Evolutionary conservation across 2,329 filamentous ascomycete genomes (phyloP), one percentile per base, ranked within the genome.

Genomic region (Fusarium buharicum): DNA sequence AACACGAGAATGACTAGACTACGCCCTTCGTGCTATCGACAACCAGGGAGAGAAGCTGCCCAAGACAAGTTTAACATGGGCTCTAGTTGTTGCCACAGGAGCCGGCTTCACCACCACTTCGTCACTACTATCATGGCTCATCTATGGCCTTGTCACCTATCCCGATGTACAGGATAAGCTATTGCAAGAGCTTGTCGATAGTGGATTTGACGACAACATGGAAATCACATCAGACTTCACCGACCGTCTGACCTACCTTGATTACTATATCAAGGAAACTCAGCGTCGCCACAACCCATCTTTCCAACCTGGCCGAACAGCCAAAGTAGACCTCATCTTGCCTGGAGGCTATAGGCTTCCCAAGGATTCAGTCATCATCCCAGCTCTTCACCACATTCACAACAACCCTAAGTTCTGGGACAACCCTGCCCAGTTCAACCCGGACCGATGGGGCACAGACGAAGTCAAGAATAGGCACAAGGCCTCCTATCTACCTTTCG

Each of bases 61-160:
- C 0, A 70, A 75, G 10, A 22, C 57, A 9, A 56, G 66, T n/a
- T 60, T 76, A 24, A 63, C 66, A 4, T 53, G 57, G 0, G 63
- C 72, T 0, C 72, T 86, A 0, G 73, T 86, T 3, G 82, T 86
- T 1, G 78, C 79, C 3, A 83, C 80, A 0, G 85, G 75, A 2
- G 85, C 85, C 3, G 86, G 86, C 16, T 88, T 88, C 74, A 86
- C 82, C 1, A 88, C 85, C 0, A 88, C 82, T 1, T 82, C 79
- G 1, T 83, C 83, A 0, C 77, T 87, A 1, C 75, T 87, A 2
- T 85, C 83, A 1, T 88, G 84, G 85, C 72, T 84, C 3, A 72
- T 86, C 39, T 87, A 86, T 70, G 77, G 78, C 7, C 71, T 86
- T 1, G 79, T 82, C 6, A 75, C 72, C 6, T 87, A 88, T 59